Evolutionary conservation across 2,329 filamentous ascomycete species (phyloP), one percentile per base, ranked within the genome.

Genomic region (Dichotomopilus funicola): DNA sequence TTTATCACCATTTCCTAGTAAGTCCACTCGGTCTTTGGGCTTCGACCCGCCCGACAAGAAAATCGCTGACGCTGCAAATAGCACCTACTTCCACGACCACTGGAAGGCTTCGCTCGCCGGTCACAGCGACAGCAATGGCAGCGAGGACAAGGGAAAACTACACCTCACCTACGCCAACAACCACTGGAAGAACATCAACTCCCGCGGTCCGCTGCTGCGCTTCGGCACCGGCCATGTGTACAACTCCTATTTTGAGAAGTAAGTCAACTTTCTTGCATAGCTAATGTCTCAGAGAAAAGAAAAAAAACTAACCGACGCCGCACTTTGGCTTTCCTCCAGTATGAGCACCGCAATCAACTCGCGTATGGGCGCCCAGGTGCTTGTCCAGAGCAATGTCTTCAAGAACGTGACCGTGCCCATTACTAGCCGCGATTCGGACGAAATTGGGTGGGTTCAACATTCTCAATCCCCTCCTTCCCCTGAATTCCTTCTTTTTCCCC

Each of bases 141-240:
- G 64, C 49, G 78, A 85, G 62, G 85, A 88, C 71, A 79, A 66
- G 6, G 83, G 83, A 61, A 75, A 83, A 65, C 74, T 87, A 46
- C 78, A 73, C 65, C 73, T 88, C 53, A 87, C 85, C 54, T 85
- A 84, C 67, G 76, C 78, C 71, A 80, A 86, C 75, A 87, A 87
- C 78, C 75, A 80, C 74, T 87, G 77, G 76, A 65, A 66, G 61
- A 85, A 86, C 73, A 70, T 86, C 66, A 82, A 85, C 75, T 83
- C 79, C 6, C 83, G 85, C 54, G 73, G 71, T 0, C 85, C 85
- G 4, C 81, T 78, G 3, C 67, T 86, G 67, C 82, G 84, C 62
- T 88, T 87, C 72, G 85, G 84, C 34, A 86, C 80, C 43, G 82
- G 73, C 9, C 85, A 88, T 70, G 68, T 77, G 64, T 75, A 65